These are phyloP conservation scores for Xylariaceae sp. DNA, from an alignment of 2,329 filamentous ascomycete genomes.

Conservation along the genomic window DNA sequence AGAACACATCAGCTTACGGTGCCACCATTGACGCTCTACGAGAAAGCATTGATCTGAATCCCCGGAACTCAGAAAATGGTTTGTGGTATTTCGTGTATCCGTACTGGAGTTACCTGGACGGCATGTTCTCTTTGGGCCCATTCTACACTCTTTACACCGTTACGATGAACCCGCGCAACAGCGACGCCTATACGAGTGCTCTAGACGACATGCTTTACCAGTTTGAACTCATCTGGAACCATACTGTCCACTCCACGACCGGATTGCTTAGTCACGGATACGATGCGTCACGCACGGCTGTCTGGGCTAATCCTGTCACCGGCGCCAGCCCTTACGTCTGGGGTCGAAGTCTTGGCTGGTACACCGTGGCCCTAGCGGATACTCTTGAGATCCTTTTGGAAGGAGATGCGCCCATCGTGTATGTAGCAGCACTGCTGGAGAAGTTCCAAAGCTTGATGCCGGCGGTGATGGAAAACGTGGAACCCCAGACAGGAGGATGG, in stretches of 20 bases:
- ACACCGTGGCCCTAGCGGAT: constrained; percentile 37
- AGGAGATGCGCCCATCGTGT: constrained; percentile 7
- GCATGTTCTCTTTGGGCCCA: constrained; percentile 47
- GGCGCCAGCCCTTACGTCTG: constrained; percentile 38
- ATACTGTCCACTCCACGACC: constrained; percentile 21
- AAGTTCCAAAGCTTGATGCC: constrained; percentile 26
- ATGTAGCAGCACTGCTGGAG: constrained; percentile 13
- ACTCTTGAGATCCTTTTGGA: constrained; percentile 31
- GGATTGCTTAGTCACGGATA: constrained; percentile 37
- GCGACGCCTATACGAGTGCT: constrained; percentile 7
- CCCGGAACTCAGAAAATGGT: constrained; percentile 34
- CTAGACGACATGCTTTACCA: constrained; percentile 30
- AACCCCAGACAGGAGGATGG: constrained; percentile 34
- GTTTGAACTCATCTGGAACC: constrained; percentile 31
- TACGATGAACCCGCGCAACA: constrained; percentile 12
- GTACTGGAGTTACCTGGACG: constrained; percentile 51
- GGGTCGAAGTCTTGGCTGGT: constrained; percentile 39
- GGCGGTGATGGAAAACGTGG: constrained; percentile 26
- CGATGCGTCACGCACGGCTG: constrained; percentile 32
- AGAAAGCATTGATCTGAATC: constrained; percentile 31
- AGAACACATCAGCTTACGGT: constrained; percentile 9
- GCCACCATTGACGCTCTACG: constrained; percentile 26
- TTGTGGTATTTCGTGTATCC: constrained; percentile 43
- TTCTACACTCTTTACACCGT: constrained; percentile 36
- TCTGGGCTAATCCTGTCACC: constrained; percentile 35